Evolutionary conservation across 163 green algal genomes (phyloP), one percentile per base, ranked within the genome.

Genomic region (Trebouxia gelatinosa): DNA sequence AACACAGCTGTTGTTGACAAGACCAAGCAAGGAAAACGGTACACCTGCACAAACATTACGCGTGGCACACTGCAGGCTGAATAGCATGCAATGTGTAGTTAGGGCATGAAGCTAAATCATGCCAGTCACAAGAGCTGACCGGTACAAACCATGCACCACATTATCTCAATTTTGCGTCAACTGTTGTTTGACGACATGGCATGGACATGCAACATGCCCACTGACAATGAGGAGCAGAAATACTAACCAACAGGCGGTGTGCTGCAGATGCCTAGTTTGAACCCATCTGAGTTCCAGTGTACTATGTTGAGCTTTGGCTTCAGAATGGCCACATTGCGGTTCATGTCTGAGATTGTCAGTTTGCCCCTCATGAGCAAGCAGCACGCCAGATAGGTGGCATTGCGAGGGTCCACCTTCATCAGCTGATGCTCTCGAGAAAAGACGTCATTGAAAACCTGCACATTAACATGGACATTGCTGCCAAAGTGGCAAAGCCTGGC

Each of bases 1-100:
- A 31, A 96, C 88, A 77, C 85, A 89, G 75, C 84, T 91, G 83
- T 93, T 95, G 88, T 96, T 96, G 75, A 87, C 81, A n/a, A 94
- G 75, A 11, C 76, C 79, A 16, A 85, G 72, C 35, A 86, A 40
- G 0, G 80, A 88, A 34, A 83, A 85, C 13, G 82, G 79, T 72
- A 87, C 61, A 90, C 79, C 72, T 83, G 83, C 62, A 89, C 76
- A 2, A 83, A 82, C 75, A n/a, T n/a, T n/a, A n/a, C 21, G 29
- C n/a, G n/a, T n/a, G n/a, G n/a, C n/a, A n/a, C n/a, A n/a, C n/a
- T n/a, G n/a, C n/a, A n/a, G n/a, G n/a, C n/a, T n/a, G 21, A 7
- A 68, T 17, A 34, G 0, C 26, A 16, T 7, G 29, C 40, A 31
- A 4, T 77, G 29, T 40, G 6, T 68, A 39, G 11, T 23, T 54